A percentile compares a stretch with the other conserved stretches of the same genome.
Evolutionary conservation across 768 basidiomycete species (phyloP).

Genomic region (Glaciozyma martinii): DNA sequence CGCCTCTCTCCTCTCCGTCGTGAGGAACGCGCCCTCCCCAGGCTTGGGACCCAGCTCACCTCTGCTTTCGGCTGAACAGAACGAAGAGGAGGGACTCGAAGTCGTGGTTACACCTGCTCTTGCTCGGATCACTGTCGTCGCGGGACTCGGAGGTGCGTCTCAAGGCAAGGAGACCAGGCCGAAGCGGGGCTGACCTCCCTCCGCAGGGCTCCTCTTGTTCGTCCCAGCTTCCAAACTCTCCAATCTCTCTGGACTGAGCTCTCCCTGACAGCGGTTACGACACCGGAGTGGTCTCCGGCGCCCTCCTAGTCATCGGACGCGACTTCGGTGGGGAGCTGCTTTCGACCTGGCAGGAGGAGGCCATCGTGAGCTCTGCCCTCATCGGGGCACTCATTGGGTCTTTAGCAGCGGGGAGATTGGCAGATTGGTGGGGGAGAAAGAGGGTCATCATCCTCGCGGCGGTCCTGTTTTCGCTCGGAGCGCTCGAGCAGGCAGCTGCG

Average conservation of each 20-base stretch:
- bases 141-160: conserved; percentile 18
- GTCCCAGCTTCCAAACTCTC: not conserved
- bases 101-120: conserved; percentile 11
- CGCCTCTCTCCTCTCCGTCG: not conserved
- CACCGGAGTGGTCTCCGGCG: conserved; percentile 23
- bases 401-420: conserved; percentile 7
- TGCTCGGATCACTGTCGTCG: conserved; percentile 6
- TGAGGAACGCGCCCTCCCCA: not conserved
- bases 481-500: conserved; percentile 25
- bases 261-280: conserved; percentile 16
- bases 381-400: conserved; percentile 9
- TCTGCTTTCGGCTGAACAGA: too few relatives aligned
- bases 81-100: not conserved
- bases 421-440: conserved; percentile 22
- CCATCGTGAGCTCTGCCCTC: conserved; percentile 19
- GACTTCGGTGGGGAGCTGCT: conserved; percentile 14
- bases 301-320: conserved; percentile 6
- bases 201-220: conserved; percentile 15
- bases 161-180: too few relatives aligned
- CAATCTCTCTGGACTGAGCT: too few relatives aligned
- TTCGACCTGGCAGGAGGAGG: conserved; percentile 12
- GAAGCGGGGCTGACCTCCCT: too few relatives aligned
- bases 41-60: not conserved
- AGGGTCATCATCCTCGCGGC: conserved; percentile 13
- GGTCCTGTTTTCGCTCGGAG: conserved; percentile 23